Base-by-base conservation (phyloP, 73 alveolate species). In the Paramecium caudatum region DNA sequence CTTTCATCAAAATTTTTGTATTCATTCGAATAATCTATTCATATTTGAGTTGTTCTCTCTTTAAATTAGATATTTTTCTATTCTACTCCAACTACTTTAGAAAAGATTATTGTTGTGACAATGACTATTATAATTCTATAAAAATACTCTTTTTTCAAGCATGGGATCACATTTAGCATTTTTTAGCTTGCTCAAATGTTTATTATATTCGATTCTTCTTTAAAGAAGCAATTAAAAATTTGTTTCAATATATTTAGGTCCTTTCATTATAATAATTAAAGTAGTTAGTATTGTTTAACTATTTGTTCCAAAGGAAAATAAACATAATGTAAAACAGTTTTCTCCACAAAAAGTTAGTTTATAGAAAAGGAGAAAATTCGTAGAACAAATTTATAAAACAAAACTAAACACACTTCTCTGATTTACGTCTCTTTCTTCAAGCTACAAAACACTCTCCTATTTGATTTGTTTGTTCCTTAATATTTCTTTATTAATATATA, bases 1-100 rank as follows among this genome's bases (percentile, higher is more conserved):
- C 80, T 27, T 55, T 55, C 9, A 55, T 1, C 21, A 55, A 55
- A 37, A 55, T 55, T 27, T 55, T 55, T 2, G 80, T 55, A 55
- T 55, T 55, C 13, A 55, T 27, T 43, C 30, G 23, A 7, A 55
- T 43, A 10, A 55, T 55, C 80, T 55, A 37, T 27, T 55, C 80
- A 55, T 55, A 55, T 55, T 21, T 55, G 46, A 55, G 23, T 55
- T 55, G 80, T 55, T 55, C 80, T 55, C 80, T 55, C 30, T 55
- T 55, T 21, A 55, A 55, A 55, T 55, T 55, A 1, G 80, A 37
- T 25, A 27, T 27, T 21, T 55, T 55, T 43, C 80, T 27, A 23
- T 55, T 55, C 30, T 55, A 55, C 46, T 55, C 80, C 19, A 55
- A 23, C 46, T 55, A 55, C 12, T 43, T 55, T 27, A 55, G 30